phyloP scores from a whole-genome alignment of 176 grass and related monocot species.

The Lolium multiflorum region DNA sequence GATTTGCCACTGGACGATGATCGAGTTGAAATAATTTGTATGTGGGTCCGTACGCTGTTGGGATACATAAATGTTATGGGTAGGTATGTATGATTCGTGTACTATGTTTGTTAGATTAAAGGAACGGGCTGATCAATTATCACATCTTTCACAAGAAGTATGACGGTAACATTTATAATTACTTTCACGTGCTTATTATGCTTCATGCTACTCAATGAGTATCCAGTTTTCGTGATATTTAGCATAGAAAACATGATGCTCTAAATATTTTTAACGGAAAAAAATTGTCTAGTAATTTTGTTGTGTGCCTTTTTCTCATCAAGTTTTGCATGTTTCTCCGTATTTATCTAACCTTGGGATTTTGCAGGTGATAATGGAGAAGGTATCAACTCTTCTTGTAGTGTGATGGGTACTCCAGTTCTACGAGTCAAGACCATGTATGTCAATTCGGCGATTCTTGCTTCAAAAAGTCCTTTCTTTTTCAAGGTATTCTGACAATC shows the following conservation, averaged over 20 bases:
- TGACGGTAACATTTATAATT: background rate
- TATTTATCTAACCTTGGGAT: background rate
- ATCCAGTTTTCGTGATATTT: background rate
- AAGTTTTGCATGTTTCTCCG: constrained; percentile 4
- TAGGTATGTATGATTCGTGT: too few species aligned
- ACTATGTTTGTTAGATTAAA: too few species aligned
- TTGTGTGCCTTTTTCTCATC: background rate
- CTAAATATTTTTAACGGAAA: constrained; percentile 7
- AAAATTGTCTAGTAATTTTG: background rate
- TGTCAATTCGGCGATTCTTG: constrained; percentile 92
- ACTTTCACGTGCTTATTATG: constrained; percentile 1
- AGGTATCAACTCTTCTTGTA: constrained; percentile 63
- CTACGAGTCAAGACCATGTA: constrained; percentile 69
- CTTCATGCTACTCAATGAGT: background rate
- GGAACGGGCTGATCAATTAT: too few species aligned
- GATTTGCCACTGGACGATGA: too few species aligned
- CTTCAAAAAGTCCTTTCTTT: constrained; percentile 93
- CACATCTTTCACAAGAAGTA: too few species aligned
- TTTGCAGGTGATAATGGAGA: constrained; percentile 63
- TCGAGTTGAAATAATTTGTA: too few species aligned
- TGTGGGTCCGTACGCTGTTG: too few species aligned
- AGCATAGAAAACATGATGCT: background rate
- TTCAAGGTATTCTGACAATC: constrained; percentile 58
- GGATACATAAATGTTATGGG: too few species aligned
- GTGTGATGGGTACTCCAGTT: constrained; percentile 45